Percentiles rank a stretch among this genome's conserved stretches.
These are phyloP conservation scores for Orbilia quercus DNA, from an alignment of 2,329 filamentous ascomycete genomes.

Conservation along the genomic window DNA sequence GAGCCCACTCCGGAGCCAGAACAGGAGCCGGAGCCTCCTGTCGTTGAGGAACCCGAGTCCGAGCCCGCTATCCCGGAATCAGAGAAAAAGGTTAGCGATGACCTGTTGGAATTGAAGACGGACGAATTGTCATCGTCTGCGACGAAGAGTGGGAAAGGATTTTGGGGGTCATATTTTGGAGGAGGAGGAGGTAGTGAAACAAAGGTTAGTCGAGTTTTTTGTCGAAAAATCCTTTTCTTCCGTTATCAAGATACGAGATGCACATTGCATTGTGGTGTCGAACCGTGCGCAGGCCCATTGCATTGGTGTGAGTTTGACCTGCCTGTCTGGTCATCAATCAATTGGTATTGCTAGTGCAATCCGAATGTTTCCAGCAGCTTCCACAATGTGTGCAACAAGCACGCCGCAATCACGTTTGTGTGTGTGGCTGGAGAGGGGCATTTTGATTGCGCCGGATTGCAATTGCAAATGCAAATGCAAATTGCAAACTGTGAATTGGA, in stretches of 20 bases:
- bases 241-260: background rate
- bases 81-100: constrained; percentile 10
- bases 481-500: too few species aligned
- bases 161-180: constrained; percentile 54
- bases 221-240: background rate
- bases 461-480: constrained; percentile 5
- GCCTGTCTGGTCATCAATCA: background rate
- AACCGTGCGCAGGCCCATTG: too few species aligned
- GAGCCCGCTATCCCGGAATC: constrained; percentile 17
- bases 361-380: constrained; percentile 38
- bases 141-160: constrained; percentile 36
- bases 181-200: constrained; percentile 30
- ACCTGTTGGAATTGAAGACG: constrained; percentile 25
- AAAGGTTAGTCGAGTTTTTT: constrained; percentile 31
- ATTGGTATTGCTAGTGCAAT: constrained; percentile 12
- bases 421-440: constrained; percentile 44
- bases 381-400: too few species aligned
- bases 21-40: constrained; percentile 13
- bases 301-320: too few species aligned
- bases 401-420: too few species aligned
- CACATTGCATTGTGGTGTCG: background rate
- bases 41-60: background rate
- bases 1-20: constrained; percentile 30
- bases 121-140: constrained; percentile 19
- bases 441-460: constrained; percentile 28